Evolutionary conservation across 2,329 filamentous ascomycete genomes (phyloP), one percentile per base, ranked within the genome.

Genomic region (Curvularia sp.): DNA sequence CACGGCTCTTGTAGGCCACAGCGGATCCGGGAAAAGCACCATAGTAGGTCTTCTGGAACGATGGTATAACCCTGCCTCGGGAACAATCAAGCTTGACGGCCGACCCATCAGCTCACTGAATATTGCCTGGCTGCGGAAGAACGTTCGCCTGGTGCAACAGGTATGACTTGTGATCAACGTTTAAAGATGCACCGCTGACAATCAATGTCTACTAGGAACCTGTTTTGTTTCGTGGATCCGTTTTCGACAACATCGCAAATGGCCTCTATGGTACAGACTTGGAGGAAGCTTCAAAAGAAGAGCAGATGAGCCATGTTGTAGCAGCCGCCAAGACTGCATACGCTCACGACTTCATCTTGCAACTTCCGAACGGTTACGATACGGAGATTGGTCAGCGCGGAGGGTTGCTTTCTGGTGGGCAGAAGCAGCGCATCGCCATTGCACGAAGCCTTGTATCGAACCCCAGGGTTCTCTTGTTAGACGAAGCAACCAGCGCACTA

Each of bases 401-500:
- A 8, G 96, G 97, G 73, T 80, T 97, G 49, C 83, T 98, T 8
- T 96, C 91, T 53, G 95, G 94, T 74, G 95, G 94, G 27, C 95
- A 98, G 79, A 97, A 97, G 77, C 94, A 98, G 78, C 91, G 94
- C 66, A 96, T 98, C 72, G 93, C 93, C 13, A 97, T 97, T 78
- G 93, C 93, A 6, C 85, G 93, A 69, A 93, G 93, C 38, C 86
- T 97, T 55, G 91, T 97, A 28, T 93, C 90, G 19, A 90, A 97
- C 68, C 93, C 93, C 1, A 95, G 92, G 79, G 88, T 98, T 70
- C 83, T 98, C 0, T 84, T 99, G 0, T 87, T 99, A 5, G 94
- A 99, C 65, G 95, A 99, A 77, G 95, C 95, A 4, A 99, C 94
- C 0, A 95, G 91, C 34, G 92, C 92, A 4, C 83, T 98, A 0